Evolutionary conservation across 805 yeast species (phyloP).

Genomic region (Yarrowia divulgata): DNA sequence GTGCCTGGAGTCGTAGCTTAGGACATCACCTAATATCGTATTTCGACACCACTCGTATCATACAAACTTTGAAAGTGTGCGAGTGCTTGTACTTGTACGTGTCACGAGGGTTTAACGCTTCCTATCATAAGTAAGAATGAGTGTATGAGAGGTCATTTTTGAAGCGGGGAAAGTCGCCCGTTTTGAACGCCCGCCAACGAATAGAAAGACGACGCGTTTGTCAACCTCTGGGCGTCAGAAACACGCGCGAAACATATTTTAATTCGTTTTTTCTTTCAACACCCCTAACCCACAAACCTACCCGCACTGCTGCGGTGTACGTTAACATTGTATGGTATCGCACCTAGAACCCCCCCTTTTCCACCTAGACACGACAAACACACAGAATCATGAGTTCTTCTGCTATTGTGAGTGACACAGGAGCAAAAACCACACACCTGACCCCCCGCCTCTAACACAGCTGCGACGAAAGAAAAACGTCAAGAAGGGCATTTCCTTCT

Average conservation of each 20-base stretch:
- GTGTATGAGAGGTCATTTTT: neutral
- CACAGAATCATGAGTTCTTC: constrained; percentile 32
- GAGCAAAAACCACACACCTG: no score
- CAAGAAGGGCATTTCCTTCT: constrained; percentile 68
- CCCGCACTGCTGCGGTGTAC: neutral
- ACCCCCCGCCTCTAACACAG: constrained; percentile 10
- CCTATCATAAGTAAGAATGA: neutral
- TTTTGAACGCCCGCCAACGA: neutral
- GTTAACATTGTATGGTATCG: no score
- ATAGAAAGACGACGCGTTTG: neutral
- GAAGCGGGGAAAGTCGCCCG: neutral
- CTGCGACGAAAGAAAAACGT: constrained; percentile 65
- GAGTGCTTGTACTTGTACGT: no score
- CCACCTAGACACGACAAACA: neutral
- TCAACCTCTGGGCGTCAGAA: neutral
- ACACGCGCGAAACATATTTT: neutral
- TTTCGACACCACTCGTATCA: no score
- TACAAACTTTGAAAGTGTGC: no score
- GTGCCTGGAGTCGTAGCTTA: no score
- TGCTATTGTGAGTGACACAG: constrained; percentile 20
- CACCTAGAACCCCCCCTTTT: constrained; percentile 14
- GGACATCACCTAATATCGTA: no score
- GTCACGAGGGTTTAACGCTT: constrained; percentile 10
- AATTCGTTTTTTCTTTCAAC: no score
- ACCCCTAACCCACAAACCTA: constrained; percentile 13